Evolutionary conservation across 2,329 filamentous ascomycete genomes (phyloP), one percentile per base, ranked within the genome.

Genomic region (Teratosphaeria zuluensis): DNA sequence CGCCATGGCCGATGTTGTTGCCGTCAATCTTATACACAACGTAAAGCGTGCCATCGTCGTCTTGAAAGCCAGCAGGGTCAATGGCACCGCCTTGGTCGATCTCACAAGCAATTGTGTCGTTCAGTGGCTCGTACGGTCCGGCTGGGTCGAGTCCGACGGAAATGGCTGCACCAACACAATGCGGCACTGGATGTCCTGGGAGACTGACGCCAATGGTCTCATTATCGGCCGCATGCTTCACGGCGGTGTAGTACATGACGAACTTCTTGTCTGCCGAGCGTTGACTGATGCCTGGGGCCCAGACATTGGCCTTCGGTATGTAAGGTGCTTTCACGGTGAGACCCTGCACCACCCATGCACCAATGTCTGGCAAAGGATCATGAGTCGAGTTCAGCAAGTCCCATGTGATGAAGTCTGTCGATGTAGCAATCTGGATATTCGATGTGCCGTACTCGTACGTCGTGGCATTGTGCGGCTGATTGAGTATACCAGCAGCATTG

Each of bases 361-460:
- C 68, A 21, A 61, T 32, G 1, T 58, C 57, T n/a, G 71, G 70
- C 2, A 74, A 63, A 1, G 70, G 70, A 54, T 74, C 70, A 32
- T 65, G 55, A 4, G 55, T 54, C 1, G 66, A 61, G 30, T 67
- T 57, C 12, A 62, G 61, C 16, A 73, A 55, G 0, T 58, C 67
- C 72, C 72, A 75, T 38, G 66, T 66, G 3, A 64, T 32, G 62
- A 75, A 74, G 59, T 75, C 64, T 1, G 54, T 60, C 4, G 72
- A 74, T 3, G 67, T 72, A 5, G 74, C 74, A n/a, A 75, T 60
- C 56, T 75, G 74, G 11, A 76, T 66, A 35, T 73, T 72, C 33
- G 64, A 65, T 5, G 59, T 54, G 5, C 66, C 68, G 19, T 66
- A 65, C 1, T 63, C 61, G 38, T 60, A 52, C 8, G n/a, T 46